These are phyloP conservation scores for Puccinia hordei DNA, from an alignment of 1,284 basidiomycete species.

Conservation along the genomic window DNA sequence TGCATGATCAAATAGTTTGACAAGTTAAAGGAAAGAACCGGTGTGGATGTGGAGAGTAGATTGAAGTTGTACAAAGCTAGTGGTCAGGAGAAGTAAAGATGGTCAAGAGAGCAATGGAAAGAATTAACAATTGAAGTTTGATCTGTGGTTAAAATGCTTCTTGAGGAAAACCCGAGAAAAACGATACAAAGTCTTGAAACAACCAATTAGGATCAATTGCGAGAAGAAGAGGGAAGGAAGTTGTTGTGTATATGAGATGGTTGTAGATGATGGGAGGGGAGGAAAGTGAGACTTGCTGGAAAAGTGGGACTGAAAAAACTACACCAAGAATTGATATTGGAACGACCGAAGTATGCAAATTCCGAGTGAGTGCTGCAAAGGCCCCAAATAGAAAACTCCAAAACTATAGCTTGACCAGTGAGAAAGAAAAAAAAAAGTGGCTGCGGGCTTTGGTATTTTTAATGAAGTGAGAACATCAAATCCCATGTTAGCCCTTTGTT, in stretches of 20 bases:
- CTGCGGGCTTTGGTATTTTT: too few relatives aligned
- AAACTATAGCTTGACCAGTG: too few relatives aligned
- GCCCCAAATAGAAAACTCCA: too few relatives aligned
- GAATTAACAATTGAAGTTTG: slow-evolving; percentile 10
- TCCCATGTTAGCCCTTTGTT: too few relatives aligned
- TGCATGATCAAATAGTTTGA: slow-evolving; percentile 42
- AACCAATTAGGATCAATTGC: slow-evolving; percentile 7
- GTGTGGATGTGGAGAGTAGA: neutral
- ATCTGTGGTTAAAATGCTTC: too few relatives aligned
- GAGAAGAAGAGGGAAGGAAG: neutral
- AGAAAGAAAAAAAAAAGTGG: too few relatives aligned
- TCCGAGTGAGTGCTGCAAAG: neutral
- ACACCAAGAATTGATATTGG: neutral
- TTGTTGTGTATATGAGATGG: neutral
- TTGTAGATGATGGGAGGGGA: neutral
- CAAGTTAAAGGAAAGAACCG: slow-evolving; percentile 14
- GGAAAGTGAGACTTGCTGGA: too few relatives aligned
- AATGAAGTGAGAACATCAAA: too few relatives aligned
- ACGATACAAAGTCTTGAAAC: neutral
- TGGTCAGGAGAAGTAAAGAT: neutral
- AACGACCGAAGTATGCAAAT: neutral
- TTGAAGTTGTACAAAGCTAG: too few relatives aligned
- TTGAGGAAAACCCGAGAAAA: slow-evolving; percentile 10
- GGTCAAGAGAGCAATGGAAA: neutral
- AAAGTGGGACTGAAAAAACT: too few relatives aligned